Evolutionary conservation across 2,329 filamentous ascomycete genomes (phyloP), one percentile per base, ranked within the genome.

Genomic region (Aspergillus aculeatus): DNA sequence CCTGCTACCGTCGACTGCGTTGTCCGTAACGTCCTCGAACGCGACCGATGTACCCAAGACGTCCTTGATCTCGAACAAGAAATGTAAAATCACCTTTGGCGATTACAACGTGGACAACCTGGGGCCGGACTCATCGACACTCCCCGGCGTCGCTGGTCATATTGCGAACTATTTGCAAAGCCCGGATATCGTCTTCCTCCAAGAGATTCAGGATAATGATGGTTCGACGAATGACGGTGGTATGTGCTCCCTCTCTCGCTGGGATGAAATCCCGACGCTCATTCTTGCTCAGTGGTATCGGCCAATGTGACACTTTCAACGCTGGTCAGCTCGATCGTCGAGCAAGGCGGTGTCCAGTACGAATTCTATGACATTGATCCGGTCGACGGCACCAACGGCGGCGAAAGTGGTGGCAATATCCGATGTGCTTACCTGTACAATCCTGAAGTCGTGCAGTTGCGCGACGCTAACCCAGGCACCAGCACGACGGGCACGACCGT

Each of bases 61-160:
- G 38, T 71, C 73, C 26, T 85, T 85, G 65, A 78, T 75, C 26
- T 59, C 63, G 1, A 57, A 66, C 19, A 83, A 83, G 1, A 78
- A 77, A 59, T 91, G 89, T 75, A 77, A 78, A 2, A 75, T 91
- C 60, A 89, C 87, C 1, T 72, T 90, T 24, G 87, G 83, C 53
- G 81, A 83, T 61, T 91, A 90, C 80, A 91, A 91, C 72, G 82
- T 89, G 32, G 86, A 90, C 73, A 91, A 91, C 73, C 79, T 91
- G 16, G 76, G 80, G 7, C 84, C 87, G 0, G 79, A 76, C 35
- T 84, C 84, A 0, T 64, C 78, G 1, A 83, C 86, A 63, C 76
- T 90, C 24, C 75, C 80, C n/a, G 74, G 73, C 12, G 80, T 90
- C n/a, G 84, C 87, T 2, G 74, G 78, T 9, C 86, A 91, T 67